Evolutionary conservation across 208 protist species (phyloP).

Genomic region (Leishmania aethiopica): DNA sequence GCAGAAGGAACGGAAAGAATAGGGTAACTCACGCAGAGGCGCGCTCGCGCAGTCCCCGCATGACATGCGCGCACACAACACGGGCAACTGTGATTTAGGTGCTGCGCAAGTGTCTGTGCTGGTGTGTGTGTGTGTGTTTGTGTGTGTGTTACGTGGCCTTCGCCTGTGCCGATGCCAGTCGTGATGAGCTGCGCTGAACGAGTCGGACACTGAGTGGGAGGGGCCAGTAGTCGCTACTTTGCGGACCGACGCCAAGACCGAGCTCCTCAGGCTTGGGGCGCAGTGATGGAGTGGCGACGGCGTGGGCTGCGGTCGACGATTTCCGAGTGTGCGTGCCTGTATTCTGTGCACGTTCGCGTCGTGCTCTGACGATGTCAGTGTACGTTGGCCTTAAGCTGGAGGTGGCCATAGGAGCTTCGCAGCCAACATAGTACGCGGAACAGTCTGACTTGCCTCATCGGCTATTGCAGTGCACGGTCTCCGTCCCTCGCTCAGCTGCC

Average conservation of each 20-base stretch:
- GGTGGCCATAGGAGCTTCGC: not conserved
- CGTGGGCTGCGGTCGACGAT: not conserved
- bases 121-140: not conserved
- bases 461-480: not conserved
- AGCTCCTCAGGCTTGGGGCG: not conserved
- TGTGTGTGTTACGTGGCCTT: not conserved
- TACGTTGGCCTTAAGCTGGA: not conserved
- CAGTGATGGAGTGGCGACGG: not conserved
- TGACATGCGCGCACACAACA: not conserved
- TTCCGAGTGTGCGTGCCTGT: not conserved
- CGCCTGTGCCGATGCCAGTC: not conserved
- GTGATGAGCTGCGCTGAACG: not conserved
- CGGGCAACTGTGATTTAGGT: not conserved
- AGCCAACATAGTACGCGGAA: not conserved
- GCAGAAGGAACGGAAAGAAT: not conserved
- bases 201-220: not conserved
- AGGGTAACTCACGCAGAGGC: not conserved
- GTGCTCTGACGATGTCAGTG: not conserved
- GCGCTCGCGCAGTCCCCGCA: not conserved
- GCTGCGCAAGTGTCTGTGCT: conserved; percentile 6
- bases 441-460: not conserved
- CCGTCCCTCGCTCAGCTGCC: not conserved
- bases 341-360: not conserved
- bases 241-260: not conserved
- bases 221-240: not conserved